phyloP scores from a whole-genome alignment of 2,329 filamentous ascomycete species.

The Chalaropsis thielavioides region DNA sequence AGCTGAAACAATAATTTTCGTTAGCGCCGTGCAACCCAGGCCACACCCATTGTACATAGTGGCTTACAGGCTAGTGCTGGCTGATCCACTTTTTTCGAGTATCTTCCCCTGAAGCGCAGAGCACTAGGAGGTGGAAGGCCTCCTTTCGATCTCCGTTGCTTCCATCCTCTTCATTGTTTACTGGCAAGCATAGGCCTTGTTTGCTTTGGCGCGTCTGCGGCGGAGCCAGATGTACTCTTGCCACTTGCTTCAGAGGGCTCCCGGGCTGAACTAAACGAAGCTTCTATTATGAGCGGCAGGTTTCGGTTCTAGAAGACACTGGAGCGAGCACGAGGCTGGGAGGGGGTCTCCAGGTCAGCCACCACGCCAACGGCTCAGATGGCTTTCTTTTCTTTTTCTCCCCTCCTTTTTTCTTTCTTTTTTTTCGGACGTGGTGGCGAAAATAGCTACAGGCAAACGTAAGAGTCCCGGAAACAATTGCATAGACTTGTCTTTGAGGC shows the following conservation, averaged over 20 bases:
- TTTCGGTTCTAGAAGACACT: not conserved
- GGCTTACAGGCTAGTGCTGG: not conserved
- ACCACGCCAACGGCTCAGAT: not conserved
- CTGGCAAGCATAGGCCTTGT: not conserved
- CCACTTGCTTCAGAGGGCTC: not conserved
- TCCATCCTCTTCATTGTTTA: not conserved
- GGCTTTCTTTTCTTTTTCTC: not conserved
- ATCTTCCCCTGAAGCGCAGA: not conserved
- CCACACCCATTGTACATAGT: not conserved
- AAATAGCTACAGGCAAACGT: not conserved
- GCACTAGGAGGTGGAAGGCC: not conserved
- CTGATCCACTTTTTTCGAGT: not conserved
- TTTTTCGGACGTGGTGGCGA: not conserved
- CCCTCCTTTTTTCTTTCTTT: not conserved
- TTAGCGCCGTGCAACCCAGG: not conserved
- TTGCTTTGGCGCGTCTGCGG: not conserved
- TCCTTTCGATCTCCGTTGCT: conserved; percentile 1
- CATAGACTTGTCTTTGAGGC: not conserved
- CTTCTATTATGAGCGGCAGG: not conserved
- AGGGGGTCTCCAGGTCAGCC: not conserved
- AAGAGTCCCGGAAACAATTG: not conserved
- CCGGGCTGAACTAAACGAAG: not conserved
- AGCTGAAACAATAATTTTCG: not conserved
- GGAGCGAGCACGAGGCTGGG: not conserved
- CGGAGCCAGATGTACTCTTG: too few species aligned